Conservation (phyloP, 345 rosid species). For the Noccaea caerulescens region DNA sequence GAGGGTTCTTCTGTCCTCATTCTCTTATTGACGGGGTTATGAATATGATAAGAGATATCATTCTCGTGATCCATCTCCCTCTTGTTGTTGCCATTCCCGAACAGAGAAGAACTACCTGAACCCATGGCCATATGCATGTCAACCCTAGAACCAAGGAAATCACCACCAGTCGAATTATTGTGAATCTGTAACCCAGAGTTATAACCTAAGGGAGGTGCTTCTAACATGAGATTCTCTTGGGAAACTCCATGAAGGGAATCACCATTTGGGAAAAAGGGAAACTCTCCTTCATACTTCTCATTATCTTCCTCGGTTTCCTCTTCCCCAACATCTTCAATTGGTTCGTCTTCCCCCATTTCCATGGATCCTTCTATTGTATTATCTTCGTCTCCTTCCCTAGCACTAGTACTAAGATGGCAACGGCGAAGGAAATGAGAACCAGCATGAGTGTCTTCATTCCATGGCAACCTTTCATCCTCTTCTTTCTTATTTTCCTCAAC, state of each 20-base stretch:
- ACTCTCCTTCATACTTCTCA: conserved; percentile 49
- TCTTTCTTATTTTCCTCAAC: conserved; percentile 54
- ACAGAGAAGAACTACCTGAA: conserved; percentile 61
- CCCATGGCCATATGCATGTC: conserved; percentile 61
- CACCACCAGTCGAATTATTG: conserved; percentile 56
- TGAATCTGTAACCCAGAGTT: conserved; percentile 58
- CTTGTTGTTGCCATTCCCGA: conserved; percentile 61
- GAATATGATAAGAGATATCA: conserved; percentile 54
- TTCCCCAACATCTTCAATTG: conserved; percentile 36
- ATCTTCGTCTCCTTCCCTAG: conserved; percentile 38
- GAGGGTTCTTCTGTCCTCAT: conserved; percentile 59
- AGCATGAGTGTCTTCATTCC: conserved; percentile 47
- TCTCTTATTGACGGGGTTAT: conserved; percentile 64
- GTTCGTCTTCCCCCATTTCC: conserved; percentile 49
- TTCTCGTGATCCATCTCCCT: conserved; percentile 63
- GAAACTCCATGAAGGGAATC: conserved; percentile 52
- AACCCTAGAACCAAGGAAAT: conserved; percentile 61
- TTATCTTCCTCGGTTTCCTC: conserved; percentile 50
- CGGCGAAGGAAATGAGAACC: conserved; percentile 53
- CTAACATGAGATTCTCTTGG: conserved; percentile 66
- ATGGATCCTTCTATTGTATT: conserved; percentile 43
- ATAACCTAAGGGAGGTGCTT: conserved; percentile 54
- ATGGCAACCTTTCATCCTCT: conserved; percentile 50
- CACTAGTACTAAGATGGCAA: conserved; percentile 44
- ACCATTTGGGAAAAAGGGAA: conserved; percentile 51